Base-by-base conservation (phyloP, 2,329 filamentous ascomycete species). In the Xylogone sp. region DNA sequence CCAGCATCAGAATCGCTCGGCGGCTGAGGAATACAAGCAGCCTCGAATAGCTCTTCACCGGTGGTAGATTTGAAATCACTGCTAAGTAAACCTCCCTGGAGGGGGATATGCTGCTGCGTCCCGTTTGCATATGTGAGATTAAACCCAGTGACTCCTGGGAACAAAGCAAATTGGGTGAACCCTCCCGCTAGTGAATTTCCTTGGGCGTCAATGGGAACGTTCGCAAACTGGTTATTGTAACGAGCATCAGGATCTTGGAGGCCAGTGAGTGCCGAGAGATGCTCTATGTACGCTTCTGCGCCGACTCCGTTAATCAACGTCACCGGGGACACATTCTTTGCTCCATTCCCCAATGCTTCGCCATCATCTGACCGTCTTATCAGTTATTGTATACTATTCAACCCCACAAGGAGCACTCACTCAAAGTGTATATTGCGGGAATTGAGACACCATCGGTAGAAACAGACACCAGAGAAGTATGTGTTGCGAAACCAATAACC, bases 361-460 rank as follows among this genome's bases (percentile, higher is more conserved):
- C 19, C 5, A 9, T 18, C n/a, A 34, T 24, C 39, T 43, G n/a
- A n/a, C n/a, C n/a, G n/a, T n/a, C n/a, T n/a, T n/a, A n/a, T n/a
- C n/a, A n/a, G n/a, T n/a, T n/a, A n/a, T n/a, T n/a, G n/a, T n/a
- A n/a, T n/a, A n/a, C n/a, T n/a, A n/a, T n/a, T n/a, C n/a, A n/a
- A n/a, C n/a, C n/a, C n/a, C n/a, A n/a, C n/a, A n/a, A n/a, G n/a
- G n/a, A n/a, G n/a, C n/a, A n/a, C n/a, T n/a, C n/a, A n/a, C n/a
- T n/a, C n/a, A 27, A 21, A 43, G 50, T 34, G 21, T 51, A 55
- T 12, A 51, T 34, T n/a, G 53, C 21, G 10, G 53, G 53, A 19
- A 55, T 12, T 10, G 45, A 22, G 7, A 31, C 29, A 4, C 54
- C 51, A 44, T 56, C 54, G 8, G 24, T 21, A n/a, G 54, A 56